Evolutionary conservation across 768 basidiomycete species (phyloP), one percentile per base, ranked within the genome.

Genomic region (Daedaleopsis sinensis): DNA sequence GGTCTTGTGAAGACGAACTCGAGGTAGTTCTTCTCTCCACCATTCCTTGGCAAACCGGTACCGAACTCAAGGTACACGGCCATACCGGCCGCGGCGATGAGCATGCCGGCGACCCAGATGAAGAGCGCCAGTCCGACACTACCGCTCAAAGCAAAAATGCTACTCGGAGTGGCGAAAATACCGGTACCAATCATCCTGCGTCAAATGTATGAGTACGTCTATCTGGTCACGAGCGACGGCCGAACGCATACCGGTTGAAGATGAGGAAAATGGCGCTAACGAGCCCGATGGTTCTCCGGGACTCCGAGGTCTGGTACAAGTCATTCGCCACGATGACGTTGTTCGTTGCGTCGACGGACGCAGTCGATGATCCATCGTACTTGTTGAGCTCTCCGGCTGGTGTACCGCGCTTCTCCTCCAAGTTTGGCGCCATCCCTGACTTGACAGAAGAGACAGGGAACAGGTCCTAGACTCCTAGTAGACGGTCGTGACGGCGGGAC

Each of bases 21-120:
- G 44, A 90, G 72, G 66, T 90, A 90, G 46, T 84, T 86, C 73
- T 89, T 89, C 75, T 90, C 88, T 5, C 85, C 88, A 1, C 88
- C 88, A 53, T 79, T 88, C 6, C 68, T 49, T 2, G 68, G 71
- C 42, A 64, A 62, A 55, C 55, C 56, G 13, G 58, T 58, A 2
- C 68, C 67, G 7, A 58, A 63, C 51, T 65, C 67, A 15, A 67
- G 55, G 35, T 47, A 66, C 44, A 67, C 55, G 47, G 58, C 53
- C 13, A 61, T 48, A 32, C 54, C 48, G 57, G 63, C 67, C 18
- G 58, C 50, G 19, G 71, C 53, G 43, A 73, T 57, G 39, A 74
- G 27, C 15, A 67, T 63, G 27, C 68, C 67, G 46, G 70, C 59
- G 12, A 70, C 55, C 73, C 73, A 73, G 18, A 74, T 62, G 37